Conservation (phyloP, 192 early-diverging fungal genomes). For the Diversispora epigaea region DNA sequence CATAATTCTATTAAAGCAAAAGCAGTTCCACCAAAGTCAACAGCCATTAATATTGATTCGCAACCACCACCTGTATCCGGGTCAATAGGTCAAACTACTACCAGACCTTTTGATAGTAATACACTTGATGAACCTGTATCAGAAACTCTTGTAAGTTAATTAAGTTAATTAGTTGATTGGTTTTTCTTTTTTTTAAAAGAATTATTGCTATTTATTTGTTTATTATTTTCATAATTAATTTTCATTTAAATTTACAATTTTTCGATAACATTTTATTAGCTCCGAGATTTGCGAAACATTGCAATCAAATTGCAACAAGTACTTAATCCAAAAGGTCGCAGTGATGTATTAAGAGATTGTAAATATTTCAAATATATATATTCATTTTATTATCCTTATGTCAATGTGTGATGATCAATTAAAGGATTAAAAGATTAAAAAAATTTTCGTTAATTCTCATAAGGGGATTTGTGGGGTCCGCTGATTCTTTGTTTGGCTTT, state of each 20-base stretch:
- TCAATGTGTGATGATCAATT: too few relatives aligned
- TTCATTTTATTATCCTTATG: slow-evolving; percentile 44
- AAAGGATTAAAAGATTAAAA: too few relatives aligned
- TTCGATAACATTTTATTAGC: slow-evolving; percentile 44
- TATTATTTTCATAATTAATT: slow-evolving; percentile 10
- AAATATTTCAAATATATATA: slow-evolving; percentile 37
- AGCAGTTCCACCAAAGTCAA: not conserved
- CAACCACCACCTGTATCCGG: not conserved
- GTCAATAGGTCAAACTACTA: not conserved
- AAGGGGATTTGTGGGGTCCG: slow-evolving; percentile 97
- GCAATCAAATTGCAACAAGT: slow-evolving; percentile 74
- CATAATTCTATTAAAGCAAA: not conserved
- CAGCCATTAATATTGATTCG: not conserved
- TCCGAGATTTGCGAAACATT: slow-evolving; percentile 72
- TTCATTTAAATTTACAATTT: slow-evolving; percentile 4
- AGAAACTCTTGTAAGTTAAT: slow-evolving; percentile 74
- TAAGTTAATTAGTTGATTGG: too few relatives aligned
- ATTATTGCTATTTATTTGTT: too few relatives aligned
- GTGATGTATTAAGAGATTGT: slow-evolving; percentile 76
- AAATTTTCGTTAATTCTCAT: slow-evolving; percentile 12
- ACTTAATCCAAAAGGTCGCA: slow-evolving; percentile 60
- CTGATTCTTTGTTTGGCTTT: slow-evolving; percentile 88
- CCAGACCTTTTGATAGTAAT: slow-evolving; percentile 39
- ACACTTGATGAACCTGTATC: slow-evolving; percentile 96
- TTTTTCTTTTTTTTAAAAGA: too few relatives aligned